These are phyloP conservation scores for Wickerhamomyces alni DNA, from an alignment of 805 yeast species.

Conservation along the genomic window DNA sequence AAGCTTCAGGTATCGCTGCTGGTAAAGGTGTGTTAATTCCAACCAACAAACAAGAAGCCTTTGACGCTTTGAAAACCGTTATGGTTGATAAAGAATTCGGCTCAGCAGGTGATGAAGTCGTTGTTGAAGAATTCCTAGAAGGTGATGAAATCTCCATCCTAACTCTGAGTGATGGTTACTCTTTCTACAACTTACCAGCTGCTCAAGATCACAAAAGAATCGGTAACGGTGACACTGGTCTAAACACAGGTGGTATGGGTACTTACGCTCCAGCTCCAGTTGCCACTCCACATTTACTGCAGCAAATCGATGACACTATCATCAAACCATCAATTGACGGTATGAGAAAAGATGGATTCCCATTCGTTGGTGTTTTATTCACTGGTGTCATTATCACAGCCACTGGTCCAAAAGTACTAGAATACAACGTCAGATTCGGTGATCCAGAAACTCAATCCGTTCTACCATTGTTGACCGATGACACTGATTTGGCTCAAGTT, in stretches of 20 bases:
- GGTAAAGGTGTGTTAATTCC: slow-evolving; percentile 99
- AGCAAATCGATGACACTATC: slow-evolving; percentile 65
- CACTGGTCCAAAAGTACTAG: slow-evolving; percentile 90
- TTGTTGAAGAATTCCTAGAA: slow-evolving; percentile 90
- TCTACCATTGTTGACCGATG: slow-evolving; percentile 72
- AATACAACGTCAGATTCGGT: slow-evolving; percentile 96
- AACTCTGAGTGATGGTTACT: slow-evolving; percentile 90
- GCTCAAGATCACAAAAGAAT: slow-evolving; percentile 98
- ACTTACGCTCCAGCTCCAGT: slow-evolving; percentile 98
- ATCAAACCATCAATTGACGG: slow-evolving; percentile 92
- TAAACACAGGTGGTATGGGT: slow-evolving; percentile 99
- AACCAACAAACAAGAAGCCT: slow-evolving; percentile 74
- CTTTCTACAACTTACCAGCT: slow-evolving; percentile 85
- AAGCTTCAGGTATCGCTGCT: slow-evolving; percentile 97
- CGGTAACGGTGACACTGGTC: slow-evolving; percentile 89
- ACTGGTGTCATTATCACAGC: slow-evolving; percentile 91
- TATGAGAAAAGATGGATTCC: slow-evolving; percentile 91
- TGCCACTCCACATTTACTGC: slow-evolving; percentile 71
- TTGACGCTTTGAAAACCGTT: slow-evolving; percentile 73
- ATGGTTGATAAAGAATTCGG: slow-evolving; percentile 92
- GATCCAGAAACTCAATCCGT: slow-evolving; percentile 99
- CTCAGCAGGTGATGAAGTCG: slow-evolving; percentile 89
- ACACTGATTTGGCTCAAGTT: slow-evolving; percentile 89
- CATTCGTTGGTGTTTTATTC: slow-evolving; percentile 92
- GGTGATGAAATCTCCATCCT: slow-evolving; percentile 96